phyloP scores from a whole-genome alignment of 2,329 filamentous ascomycete genomes.

The Septoria linicola region DNA sequence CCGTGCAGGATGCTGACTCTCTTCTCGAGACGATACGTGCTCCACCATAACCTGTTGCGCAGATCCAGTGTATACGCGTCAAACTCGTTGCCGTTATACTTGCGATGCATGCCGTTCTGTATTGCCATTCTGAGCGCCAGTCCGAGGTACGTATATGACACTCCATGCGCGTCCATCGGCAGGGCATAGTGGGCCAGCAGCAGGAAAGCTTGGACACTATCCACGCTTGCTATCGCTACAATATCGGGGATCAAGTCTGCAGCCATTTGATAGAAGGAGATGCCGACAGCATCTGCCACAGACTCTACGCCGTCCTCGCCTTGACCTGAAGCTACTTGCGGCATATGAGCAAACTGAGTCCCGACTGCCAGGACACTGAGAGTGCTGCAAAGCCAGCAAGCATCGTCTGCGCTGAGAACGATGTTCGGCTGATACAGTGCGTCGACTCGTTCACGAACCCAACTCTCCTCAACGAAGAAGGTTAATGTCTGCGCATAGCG shows the following conservation, averaged over 20 bases:
- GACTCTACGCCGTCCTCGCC: constrained; percentile 36
- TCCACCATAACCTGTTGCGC: constrained; percentile 25
- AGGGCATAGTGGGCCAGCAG: constrained; percentile 57
- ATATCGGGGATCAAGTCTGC: constrained; percentile 57
- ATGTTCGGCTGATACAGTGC: constrained; percentile 41
- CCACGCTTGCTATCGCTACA: constrained; percentile 56
- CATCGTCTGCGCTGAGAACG: constrained; percentile 41
- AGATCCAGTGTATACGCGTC: constrained; percentile 46
- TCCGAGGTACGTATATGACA: constrained; percentile 59
- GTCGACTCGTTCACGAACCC: constrained; percentile 43
- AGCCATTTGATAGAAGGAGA: constrained; percentile 58
- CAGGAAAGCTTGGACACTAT: constrained; percentile 57
- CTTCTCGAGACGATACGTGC: constrained; percentile 49
- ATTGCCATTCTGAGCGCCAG: constrained; percentile 58
- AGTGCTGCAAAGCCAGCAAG: constrained; percentile 41
- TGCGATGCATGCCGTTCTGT: constrained; percentile 61
- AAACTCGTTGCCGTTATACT: constrained; percentile 40
- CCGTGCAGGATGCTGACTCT: constrained; percentile 59
- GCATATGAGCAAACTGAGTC: constrained; percentile 45
- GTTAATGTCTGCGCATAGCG: constrained; percentile 47
- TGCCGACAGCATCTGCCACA: constrained; percentile 42
- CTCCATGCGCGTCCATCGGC: constrained; percentile 56
- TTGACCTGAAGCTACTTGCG: constrained; percentile 4
- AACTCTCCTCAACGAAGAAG: constrained; percentile 46
- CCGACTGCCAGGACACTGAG: constrained; percentile 44